These are phyloP conservation scores for Dichotomopilus funicola DNA, from an alignment of 2,329 filamentous ascomycete genomes.

Conservation along the genomic window DNA sequence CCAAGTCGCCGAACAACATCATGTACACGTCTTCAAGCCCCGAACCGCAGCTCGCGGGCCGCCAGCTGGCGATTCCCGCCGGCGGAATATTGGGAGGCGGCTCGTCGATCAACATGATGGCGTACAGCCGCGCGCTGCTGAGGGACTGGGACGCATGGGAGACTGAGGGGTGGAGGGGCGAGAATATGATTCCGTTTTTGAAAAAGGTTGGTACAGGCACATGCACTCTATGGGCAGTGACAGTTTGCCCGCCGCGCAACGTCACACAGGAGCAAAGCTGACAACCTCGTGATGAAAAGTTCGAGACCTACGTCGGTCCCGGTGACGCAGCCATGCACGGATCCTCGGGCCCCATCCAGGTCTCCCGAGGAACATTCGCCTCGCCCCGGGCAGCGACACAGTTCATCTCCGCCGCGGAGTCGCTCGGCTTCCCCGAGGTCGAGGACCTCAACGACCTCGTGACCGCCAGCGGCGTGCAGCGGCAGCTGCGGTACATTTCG, in stretches of 20 bases:
- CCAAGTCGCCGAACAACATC: conserved; percentile 34
- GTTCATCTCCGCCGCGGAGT: conserved; percentile 42
- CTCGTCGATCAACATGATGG: conserved; percentile 41
- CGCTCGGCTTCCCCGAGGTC: conserved; percentile 46
- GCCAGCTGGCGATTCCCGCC: conserved; percentile 33
- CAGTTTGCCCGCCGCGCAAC: no score
- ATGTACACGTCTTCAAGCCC: conserved; percentile 37
- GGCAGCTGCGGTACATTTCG: conserved; percentile 43
- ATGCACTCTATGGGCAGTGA: no score
- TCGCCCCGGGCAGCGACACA: conserved; percentile 37
- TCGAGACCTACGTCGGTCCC: conserved; percentile 50
- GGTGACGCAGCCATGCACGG: conserved; percentile 44
- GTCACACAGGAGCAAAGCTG: background rate
- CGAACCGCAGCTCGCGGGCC: conserved; percentile 34
- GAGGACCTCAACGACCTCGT: conserved; percentile 48
- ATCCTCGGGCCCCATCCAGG: conserved; percentile 46
- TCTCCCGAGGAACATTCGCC: conserved; percentile 45
- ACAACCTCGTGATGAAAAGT: conserved; percentile 21
- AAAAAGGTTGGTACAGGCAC: conserved; percentile 34
- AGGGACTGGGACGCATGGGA: conserved; percentile 24
- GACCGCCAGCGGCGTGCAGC: conserved; percentile 29
- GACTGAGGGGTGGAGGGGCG: conserved; percentile 20
- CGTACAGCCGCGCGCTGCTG: conserved; percentile 28
- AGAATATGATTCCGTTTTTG: conserved; percentile 39
- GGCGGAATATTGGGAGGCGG: conserved; percentile 48